phyloP scores from a whole-genome alignment of 257 asterid species.

The Gentiana macrophylla region DNA sequence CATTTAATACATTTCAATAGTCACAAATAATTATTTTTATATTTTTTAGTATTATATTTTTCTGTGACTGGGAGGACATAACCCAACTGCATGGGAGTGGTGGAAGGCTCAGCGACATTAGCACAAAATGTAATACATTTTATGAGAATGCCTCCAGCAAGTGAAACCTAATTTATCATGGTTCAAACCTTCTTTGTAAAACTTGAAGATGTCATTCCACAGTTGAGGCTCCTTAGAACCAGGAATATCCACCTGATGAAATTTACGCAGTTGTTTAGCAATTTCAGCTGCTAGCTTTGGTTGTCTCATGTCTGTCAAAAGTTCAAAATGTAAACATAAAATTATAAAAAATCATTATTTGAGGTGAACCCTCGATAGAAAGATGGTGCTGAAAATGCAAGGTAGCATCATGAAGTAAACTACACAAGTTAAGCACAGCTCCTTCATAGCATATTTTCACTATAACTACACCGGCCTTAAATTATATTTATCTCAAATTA shows the following conservation, averaged over 20 bases:
- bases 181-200: constrained; percentile 45
- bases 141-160: neutral
- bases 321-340: constrained; percentile 3
- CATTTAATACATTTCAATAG: no score
- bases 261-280: constrained; percentile 69
- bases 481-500: neutral
- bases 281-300: constrained; percentile 77
- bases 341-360: neutral
- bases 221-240: constrained; percentile 85
- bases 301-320: constrained; percentile 58
- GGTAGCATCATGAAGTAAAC: neutral
- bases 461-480: neutral
- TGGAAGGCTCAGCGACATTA: no score
- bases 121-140: no score
- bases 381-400: neutral
- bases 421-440: neutral
- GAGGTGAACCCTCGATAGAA: neutral
- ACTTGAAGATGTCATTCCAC: constrained; percentile 75
- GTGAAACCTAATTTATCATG: neutral
- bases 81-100: no score
- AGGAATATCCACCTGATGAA: constrained; percentile 86
- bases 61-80: no score
- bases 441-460: neutral
- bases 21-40: no score
- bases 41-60: no score